Conservation (phyloP, 306 rosid genomes). For the Malus sieversii region DNA sequence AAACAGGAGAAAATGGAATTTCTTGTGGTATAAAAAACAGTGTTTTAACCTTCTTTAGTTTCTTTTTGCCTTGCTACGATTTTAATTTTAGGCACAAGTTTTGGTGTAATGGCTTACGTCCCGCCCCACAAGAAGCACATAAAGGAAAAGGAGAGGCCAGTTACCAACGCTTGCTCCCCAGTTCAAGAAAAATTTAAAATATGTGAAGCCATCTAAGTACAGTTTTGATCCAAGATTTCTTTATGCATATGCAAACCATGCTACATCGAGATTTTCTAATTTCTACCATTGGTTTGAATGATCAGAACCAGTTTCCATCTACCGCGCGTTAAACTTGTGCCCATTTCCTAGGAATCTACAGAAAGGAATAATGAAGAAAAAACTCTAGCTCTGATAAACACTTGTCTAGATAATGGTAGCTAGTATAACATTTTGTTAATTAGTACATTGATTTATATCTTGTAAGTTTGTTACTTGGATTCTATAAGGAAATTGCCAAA, state of each 20-base stretch:
- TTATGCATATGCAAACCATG: slow-evolving; percentile 17
- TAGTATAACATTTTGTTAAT: neutral
- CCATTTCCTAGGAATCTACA: slow-evolving; percentile 1
- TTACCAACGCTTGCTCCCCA: slow-evolving; percentile 23
- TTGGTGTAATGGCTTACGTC: slow-evolving; percentile 36
- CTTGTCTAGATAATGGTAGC: slow-evolving; percentile 9
- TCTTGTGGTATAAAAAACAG: neutral
- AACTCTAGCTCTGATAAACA: slow-evolving; percentile 18
- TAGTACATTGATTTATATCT: neutral
- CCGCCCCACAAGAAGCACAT: slow-evolving; percentile 49
- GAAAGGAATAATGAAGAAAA: slow-evolving; percentile 13
- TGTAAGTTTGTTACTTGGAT: neutral
- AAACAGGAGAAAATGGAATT: neutral
- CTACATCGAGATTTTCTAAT: slow-evolving; percentile 26
- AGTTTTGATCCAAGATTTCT: neutral
- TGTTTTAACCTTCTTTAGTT: neutral
- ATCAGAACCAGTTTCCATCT: slow-evolving; percentile 15
- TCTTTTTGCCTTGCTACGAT: neutral
- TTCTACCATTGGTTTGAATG: slow-evolving; percentile 27
- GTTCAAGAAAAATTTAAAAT: slow-evolving; percentile 4
- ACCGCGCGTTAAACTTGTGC: slow-evolving; percentile 12
- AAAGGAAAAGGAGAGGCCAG: slow-evolving; percentile 5
- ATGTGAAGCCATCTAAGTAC: neutral
- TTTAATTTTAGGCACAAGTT: neutral
- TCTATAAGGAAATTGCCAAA: neutral